Evolutionary conservation across 371 early-diverging fungal genomes (phyloP).

Genomic region (Entomophthora muscae): DNA sequence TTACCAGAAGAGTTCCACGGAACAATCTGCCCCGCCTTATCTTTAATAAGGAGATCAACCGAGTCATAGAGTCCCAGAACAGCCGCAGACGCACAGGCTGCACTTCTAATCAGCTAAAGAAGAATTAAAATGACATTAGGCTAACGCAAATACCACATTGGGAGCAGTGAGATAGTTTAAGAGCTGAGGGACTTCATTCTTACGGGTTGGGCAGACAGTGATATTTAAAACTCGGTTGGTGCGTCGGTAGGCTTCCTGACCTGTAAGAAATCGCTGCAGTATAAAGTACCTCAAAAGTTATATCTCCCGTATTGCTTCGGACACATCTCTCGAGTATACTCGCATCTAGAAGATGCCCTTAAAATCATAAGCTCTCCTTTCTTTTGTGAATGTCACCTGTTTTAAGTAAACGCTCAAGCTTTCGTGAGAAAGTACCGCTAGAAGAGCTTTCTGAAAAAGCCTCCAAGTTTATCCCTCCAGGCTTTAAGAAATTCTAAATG

Average conservation of each 20-base stretch:
- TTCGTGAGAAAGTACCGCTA: conserved; percentile 30
- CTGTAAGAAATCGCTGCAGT: not conserved
- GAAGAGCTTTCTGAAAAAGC: conserved; percentile 35
- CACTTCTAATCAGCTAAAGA: conserved; percentile 43
- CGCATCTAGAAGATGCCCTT: conserved; percentile 51
- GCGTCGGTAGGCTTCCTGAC: conserved; percentile 38
- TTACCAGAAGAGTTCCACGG: conserved; percentile 39
- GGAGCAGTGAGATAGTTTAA: conserved; percentile 57
- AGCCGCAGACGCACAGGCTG: conserved; percentile 47
- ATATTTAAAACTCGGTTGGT: conserved; percentile 52
- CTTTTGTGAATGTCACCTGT: conserved; percentile 22
- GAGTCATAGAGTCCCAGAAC: conserved; percentile 34
- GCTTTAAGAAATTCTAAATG: conserved; percentile 28
- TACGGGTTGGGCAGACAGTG: conserved; percentile 42
- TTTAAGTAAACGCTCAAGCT: conserved; percentile 39
- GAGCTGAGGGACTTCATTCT: conserved; percentile 45
- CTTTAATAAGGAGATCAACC: conserved; percentile 42
- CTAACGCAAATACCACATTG: conserved; percentile 30
- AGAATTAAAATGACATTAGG: not conserved
- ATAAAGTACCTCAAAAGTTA: conserved; percentile 38
- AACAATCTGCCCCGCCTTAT: conserved; percentile 37
- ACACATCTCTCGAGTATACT: conserved; percentile 47
- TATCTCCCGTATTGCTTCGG: conserved; percentile 39
- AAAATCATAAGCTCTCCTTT: not conserved
- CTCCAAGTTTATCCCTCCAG: conserved; percentile 37